These are phyloP conservation scores for Crinitomyces ghanaensis DNA, from an alignment of 805 yeast species.

Conservation along the genomic window DNA sequence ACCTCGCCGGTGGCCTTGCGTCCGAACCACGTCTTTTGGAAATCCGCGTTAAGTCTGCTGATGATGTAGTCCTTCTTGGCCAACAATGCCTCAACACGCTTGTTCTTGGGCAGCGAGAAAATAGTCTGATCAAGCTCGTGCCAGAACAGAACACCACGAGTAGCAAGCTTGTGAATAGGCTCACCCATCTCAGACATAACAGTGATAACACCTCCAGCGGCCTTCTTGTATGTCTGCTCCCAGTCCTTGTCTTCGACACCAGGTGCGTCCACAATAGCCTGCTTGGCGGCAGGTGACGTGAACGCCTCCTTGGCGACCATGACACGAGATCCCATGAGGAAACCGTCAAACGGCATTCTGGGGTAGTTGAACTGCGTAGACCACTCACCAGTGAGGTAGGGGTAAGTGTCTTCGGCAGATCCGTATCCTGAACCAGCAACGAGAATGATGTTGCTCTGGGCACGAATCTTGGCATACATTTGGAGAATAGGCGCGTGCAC, in stretches of 20 bases:
- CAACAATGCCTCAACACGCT: slow-evolving; percentile 62
- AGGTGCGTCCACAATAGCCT: slow-evolving; percentile 76
- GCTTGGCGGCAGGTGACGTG: slow-evolving; percentile 88
- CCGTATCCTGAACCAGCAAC: slow-evolving; percentile 99
- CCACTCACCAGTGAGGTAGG: slow-evolving; percentile 97
- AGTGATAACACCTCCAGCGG: slow-evolving; percentile 94
- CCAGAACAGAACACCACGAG: slow-evolving; percentile 97
- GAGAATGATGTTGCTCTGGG: slow-evolving; percentile 75
- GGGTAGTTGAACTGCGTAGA: slow-evolving; percentile 79
- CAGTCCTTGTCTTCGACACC: slow-evolving; percentile 85
- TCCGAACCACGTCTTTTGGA: slow-evolving; percentile 98
- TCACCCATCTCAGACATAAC: slow-evolving; percentile 99
- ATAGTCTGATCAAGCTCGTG: slow-evolving; percentile 92
- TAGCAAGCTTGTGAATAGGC: slow-evolving; percentile 97
- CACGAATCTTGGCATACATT: slow-evolving; percentile 91
- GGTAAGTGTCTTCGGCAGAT: slow-evolving; percentile 91
- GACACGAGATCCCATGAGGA: slow-evolving; percentile 89
- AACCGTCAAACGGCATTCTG: slow-evolving; percentile 98
- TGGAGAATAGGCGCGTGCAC: slow-evolving; percentile 96
- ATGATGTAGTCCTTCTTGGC: slow-evolving; percentile 83
- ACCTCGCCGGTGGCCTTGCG: slow-evolving; percentile 57
- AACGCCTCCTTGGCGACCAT: slow-evolving; percentile 96
- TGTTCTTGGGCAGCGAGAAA: slow-evolving; percentile 82
- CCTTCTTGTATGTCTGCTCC: slow-evolving; percentile 90
- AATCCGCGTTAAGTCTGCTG: slow-evolving; percentile 78